Evolutionary conservation across 1,284 basidiomycete genomes (phyloP).

Genomic region (Sporisorium sorghi): DNA sequence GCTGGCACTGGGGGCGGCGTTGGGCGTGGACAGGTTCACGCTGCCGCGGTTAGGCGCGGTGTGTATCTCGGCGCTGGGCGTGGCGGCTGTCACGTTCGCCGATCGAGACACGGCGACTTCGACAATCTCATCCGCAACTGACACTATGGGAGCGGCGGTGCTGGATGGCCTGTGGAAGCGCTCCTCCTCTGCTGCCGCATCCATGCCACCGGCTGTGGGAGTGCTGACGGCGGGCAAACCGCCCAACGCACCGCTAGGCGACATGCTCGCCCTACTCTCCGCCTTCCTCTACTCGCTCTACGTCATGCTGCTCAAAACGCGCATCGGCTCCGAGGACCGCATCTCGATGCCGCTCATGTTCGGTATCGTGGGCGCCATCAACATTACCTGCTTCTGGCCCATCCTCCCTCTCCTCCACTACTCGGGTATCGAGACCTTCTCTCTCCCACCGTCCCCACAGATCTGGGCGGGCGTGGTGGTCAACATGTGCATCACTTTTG

Average conservation of each 20-base stretch:
- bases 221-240: slow-evolving; percentile 14
- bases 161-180: slow-evolving; percentile 37
- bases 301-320: slow-evolving; percentile 84
- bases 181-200: not conserved
- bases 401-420: slow-evolving; percentile 84
- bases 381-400: slow-evolving; percentile 83
- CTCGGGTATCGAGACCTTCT: slow-evolving; percentile 80
- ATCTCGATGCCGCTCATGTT: slow-evolving; percentile 72
- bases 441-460: slow-evolving; percentile 76
- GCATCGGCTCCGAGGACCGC: slow-evolving; percentile 71
- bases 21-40: slow-evolving; percentile 84
- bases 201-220: not conserved
- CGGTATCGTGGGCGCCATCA: slow-evolving; percentile 82
- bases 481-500: slow-evolving; percentile 78
- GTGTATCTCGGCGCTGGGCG: slow-evolving; percentile 83
- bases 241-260: slow-evolving; percentile 59
- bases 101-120: slow-evolving; percentile 52
- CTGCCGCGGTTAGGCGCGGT: slow-evolving; percentile 84
- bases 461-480: slow-evolving; percentile 78
- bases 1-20: slow-evolving; percentile 83
- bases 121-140: slow-evolving; percentile 5
- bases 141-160: not conserved
- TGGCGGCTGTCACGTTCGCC: slow-evolving; percentile 79
- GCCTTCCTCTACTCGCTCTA: slow-evolving; percentile 84
- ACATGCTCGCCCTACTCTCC: slow-evolving; percentile 63